phyloP scores from a whole-genome alignment of 371 early-diverging fungal genomes.

The Paramicrosporidium saccamoebae region DNA sequence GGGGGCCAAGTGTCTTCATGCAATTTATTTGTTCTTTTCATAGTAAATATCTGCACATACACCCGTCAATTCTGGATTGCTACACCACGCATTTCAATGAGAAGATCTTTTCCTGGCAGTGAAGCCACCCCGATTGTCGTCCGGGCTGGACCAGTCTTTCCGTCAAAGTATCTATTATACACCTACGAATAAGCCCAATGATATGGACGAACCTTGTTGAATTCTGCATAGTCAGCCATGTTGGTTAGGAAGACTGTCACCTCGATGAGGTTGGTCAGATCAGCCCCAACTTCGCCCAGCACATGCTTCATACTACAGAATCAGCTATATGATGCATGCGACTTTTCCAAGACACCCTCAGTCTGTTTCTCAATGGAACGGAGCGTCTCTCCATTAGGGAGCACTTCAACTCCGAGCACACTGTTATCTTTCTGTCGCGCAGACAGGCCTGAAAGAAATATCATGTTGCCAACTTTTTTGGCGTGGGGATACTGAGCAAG shows the following conservation, averaged over 20 bases:
- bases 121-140: constrained; percentile 1
- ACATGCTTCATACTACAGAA: constrained; percentile 1
- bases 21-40: too few relatives aligned
- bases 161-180: constrained; percentile 2
- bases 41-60: too few relatives aligned
- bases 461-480: constrained; percentile 5
- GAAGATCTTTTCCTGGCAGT: constrained; percentile 2
- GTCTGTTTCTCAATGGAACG: constrained; percentile 10
- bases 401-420: constrained; percentile 8
- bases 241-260: constrained; percentile 2
- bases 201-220: constrained; percentile 2
- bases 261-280: constrained; percentile 1
- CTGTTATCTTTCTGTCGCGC: constrained; percentile 9
- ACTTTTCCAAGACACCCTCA: constrained; percentile 9
- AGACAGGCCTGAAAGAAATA: constrained; percentile 10
- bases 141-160: constrained; percentile 1
- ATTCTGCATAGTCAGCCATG: constrained; percentile 1
- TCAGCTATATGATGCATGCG: constrained; percentile 3
- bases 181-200: too few relatives aligned
- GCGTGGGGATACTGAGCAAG: constrained; percentile 13
- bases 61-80: too few relatives aligned
- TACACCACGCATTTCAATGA: constrained; percentile 3
- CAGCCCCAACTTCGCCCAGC: constrained; percentile 1
- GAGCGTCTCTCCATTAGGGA: constrained; percentile 6
- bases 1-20: too few relatives aligned